Evolutionary conservation across 1,139 yeast species (phyloP).

Genomic region (Hemisphaericaspora subhashii): DNA sequence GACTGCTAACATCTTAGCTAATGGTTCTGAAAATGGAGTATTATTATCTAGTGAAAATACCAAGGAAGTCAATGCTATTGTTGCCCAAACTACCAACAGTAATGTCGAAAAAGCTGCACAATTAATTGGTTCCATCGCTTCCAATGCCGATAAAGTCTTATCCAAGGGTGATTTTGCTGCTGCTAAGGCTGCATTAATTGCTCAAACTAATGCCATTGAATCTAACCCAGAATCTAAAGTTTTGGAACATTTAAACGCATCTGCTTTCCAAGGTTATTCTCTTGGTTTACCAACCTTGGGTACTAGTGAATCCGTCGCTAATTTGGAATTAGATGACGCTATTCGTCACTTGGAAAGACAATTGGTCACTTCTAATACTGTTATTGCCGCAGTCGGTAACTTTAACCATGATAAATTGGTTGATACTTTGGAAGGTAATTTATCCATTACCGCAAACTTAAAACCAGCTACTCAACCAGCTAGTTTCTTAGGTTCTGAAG

Average conservation of each 20-base stretch:
- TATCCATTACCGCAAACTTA: slow-evolving; percentile 51
- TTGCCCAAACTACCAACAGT: slow-evolving; percentile 50
- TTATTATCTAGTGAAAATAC: slow-evolving; percentile 44
- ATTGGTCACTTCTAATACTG: slow-evolving; percentile 62
- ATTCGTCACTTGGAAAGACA: slow-evolving; percentile 54
- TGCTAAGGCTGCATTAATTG: slow-evolving; percentile 37
- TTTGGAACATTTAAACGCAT: slow-evolving; percentile 70
- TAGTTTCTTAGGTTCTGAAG: slow-evolving; percentile 78
- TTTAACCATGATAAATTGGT: slow-evolving; percentile 67
- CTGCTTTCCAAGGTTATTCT: slow-evolving; percentile 85
- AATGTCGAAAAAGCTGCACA: slow-evolving; percentile 45
- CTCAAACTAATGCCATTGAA: slow-evolving; percentile 46
- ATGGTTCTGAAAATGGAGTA: slow-evolving; percentile 45
- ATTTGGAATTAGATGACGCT: slow-evolving; percentile 60
- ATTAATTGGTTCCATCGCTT: slow-evolving; percentile 35
- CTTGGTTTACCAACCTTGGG: slow-evolving; percentile 75
- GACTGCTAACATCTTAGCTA: slow-evolving; percentile 51
- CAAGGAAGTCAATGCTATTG: slow-evolving; percentile 55
- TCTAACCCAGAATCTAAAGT: slow-evolving; percentile 49
- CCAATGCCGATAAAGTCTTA: slow-evolving; percentile 32
- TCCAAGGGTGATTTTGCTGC: slow-evolving; percentile 35
- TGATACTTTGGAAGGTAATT: slow-evolving; percentile 55
- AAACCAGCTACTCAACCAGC: slow-evolving; percentile 56
- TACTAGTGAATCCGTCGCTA: slow-evolving; percentile 60
- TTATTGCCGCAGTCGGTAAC: slow-evolving; percentile 74